phyloP scores from a whole-genome alignment of 176 grass and related monocot genomes.

The Carex littledalei region DNA sequence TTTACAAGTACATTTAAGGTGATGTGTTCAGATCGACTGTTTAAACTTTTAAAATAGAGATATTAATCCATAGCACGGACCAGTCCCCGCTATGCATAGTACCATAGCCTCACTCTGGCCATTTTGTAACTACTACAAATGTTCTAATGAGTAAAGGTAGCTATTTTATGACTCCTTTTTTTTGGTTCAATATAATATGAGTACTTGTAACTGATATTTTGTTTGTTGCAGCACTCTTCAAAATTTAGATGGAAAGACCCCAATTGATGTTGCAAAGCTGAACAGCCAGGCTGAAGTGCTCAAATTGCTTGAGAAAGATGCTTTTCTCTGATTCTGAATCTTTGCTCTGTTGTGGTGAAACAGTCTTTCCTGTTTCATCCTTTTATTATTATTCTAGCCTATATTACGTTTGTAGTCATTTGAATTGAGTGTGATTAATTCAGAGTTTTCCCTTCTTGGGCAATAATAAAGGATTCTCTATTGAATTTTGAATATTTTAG shows the following conservation, averaged over 20 bases:
- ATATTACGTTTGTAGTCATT: neutral
- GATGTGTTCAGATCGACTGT: too few relatives aligned
- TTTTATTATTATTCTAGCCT: neutral
- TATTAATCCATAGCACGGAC: too few relatives aligned
- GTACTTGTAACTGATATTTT: neutral
- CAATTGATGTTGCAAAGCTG: constrained; percentile 83
- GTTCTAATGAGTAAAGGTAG: neutral
- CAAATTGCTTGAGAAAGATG: constrained; percentile 93
- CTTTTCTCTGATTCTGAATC: constrained; percentile 20
- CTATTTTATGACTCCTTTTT: neutral
- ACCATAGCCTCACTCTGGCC: too few relatives aligned
- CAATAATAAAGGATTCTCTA: neutral
- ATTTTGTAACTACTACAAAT: neutral
- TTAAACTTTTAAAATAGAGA: too few relatives aligned
- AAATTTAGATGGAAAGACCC: constrained; percentile 84
- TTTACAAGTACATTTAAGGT: too few relatives aligned
- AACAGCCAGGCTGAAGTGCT: constrained; percentile 87
- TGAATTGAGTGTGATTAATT: neutral
- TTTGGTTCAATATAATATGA: neutral
- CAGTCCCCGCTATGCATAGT: too few relatives aligned
- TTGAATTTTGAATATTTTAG: constrained; percentile 3
- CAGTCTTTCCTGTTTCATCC: neutral
- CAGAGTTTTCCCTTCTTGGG: neutral
- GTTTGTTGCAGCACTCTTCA: constrained; percentile 29
- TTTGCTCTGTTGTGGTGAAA: neutral